Evolutionary conservation across 2,329 filamentous ascomycete genomes (phyloP).

Genomic region (Colletotrichum spinosum): DNA sequence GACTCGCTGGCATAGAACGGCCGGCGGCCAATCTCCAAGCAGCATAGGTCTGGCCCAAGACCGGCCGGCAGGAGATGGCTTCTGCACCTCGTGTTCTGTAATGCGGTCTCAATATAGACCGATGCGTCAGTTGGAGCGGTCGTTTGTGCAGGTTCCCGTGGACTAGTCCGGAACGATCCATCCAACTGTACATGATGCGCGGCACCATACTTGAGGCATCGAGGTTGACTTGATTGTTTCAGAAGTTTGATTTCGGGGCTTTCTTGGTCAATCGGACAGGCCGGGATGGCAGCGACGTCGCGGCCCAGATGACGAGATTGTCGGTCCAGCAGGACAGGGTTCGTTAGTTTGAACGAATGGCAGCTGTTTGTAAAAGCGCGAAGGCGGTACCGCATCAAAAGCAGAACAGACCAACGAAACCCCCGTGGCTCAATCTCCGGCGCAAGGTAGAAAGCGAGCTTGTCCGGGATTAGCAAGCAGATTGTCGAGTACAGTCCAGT

Average conservation of each 20-base stretch:
- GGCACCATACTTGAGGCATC: conserved; percentile 27
- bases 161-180: conserved; percentile 45
- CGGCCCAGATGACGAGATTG: conserved; percentile 4
- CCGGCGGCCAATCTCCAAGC: conserved; percentile 10
- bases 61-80: neutral
- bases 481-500: conserved; percentile 29
- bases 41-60: conserved; percentile 3
- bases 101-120: conserved; percentile 46
- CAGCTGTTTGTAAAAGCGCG: conserved; percentile 8
- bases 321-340: conserved; percentile 23
- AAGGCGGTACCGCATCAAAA: neutral
- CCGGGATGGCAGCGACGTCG: conserved; percentile 8
- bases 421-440: conserved; percentile 9
- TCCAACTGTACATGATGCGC: conserved; percentile 27
- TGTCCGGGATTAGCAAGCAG: conserved; percentile 13
- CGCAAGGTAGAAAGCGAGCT: neutral
- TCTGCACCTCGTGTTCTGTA: conserved; percentile 43
- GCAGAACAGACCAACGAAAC: conserved; percentile 18
- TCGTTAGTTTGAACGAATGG: conserved; percentile 39
- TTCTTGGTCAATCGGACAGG: conserved; percentile 22
- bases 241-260: conserved; percentile 40
- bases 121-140: conserved; percentile 39
- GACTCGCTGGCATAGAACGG: conserved; percentile 8
- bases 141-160: conserved; percentile 55
- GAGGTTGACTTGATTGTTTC: conserved; percentile 42